Conservation (phyloP, 2,329 filamentous ascomycete species). For the Plenodomus tracheiphilus region DNA sequence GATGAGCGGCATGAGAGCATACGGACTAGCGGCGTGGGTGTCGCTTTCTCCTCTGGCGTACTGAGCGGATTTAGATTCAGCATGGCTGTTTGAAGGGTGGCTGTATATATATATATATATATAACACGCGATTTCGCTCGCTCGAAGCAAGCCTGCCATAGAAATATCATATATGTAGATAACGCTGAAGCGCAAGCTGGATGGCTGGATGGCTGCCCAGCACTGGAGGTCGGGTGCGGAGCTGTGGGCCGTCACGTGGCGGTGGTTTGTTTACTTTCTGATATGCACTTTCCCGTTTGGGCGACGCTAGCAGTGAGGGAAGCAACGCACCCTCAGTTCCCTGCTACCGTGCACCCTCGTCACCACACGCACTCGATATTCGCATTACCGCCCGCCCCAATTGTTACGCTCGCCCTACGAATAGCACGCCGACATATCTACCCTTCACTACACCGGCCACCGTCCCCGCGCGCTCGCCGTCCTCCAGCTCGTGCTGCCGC, state of each 20-base stretch:
- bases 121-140: not conserved
- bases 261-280: conserved; percentile 1
- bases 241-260: conserved; percentile 10
- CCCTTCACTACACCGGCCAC: not conserved
- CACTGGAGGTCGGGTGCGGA: no score
- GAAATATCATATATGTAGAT: not conserved
- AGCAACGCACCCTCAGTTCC: conserved; percentile 27
- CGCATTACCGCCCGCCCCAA: conserved; percentile 33
- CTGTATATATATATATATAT: not conserved
- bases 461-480: conserved; percentile 2
- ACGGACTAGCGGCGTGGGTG: conserved; percentile 27
- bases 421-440: conserved; percentile 7
- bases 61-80: conserved; percentile 10
- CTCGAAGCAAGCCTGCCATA: not conserved
- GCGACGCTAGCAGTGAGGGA: conserved; percentile 14
- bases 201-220: no score
- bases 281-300: conserved; percentile 22
- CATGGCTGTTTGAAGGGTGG: not conserved
- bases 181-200: not conserved
- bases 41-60: conserved; percentile 29
- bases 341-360: conserved; percentile 29
- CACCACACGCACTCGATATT: conserved; percentile 33
- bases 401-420: conserved; percentile 27
- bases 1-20: conserved; percentile 26
- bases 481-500: not conserved